Evolutionary conservation across 202 grass and related monocot species (phyloP).

Genomic region (Brachypodium distachyon): DNA sequence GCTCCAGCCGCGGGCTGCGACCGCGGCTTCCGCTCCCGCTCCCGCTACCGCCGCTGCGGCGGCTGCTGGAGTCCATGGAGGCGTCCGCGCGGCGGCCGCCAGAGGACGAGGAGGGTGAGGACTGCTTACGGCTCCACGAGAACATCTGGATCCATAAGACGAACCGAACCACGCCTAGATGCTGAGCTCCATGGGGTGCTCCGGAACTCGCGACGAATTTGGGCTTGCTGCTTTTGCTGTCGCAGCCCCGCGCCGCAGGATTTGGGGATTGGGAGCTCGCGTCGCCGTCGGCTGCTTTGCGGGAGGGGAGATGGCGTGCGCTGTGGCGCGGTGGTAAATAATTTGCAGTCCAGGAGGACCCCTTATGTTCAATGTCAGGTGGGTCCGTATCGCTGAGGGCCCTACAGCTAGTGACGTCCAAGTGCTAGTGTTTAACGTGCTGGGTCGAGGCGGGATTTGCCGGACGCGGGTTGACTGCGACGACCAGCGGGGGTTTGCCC

Average conservation of each 20-base stretch:
- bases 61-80: constrained; percentile 27
- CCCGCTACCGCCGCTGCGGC: constrained; percentile 7
- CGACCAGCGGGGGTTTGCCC: neutral
- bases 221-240: neutral
- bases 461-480: constrained; percentile 43
- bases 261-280: constrained; percentile 23
- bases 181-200: constrained; percentile 22
- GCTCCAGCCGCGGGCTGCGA: constrained; percentile 51
- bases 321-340: neutral
- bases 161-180: neutral
- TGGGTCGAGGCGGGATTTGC: neutral
- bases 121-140: constrained; percentile 50
- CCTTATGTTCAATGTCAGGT: neutral
- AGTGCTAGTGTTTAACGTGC: accelerated
- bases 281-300: constrained; percentile 19
- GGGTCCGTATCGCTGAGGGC: accelerated
- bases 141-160: constrained; percentile 47
- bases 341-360: neutral
- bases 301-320: constrained; percentile 19
- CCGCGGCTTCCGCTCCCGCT: constrained; percentile 44
- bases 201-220: neutral
- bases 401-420: neutral
- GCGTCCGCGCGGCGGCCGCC: constrained; percentile 32
- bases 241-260: constrained; percentile 16
- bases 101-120: constrained; percentile 13